Conservation (phyloP, 176 grass and related monocot genomes). For the Oryza punctata region DNA sequence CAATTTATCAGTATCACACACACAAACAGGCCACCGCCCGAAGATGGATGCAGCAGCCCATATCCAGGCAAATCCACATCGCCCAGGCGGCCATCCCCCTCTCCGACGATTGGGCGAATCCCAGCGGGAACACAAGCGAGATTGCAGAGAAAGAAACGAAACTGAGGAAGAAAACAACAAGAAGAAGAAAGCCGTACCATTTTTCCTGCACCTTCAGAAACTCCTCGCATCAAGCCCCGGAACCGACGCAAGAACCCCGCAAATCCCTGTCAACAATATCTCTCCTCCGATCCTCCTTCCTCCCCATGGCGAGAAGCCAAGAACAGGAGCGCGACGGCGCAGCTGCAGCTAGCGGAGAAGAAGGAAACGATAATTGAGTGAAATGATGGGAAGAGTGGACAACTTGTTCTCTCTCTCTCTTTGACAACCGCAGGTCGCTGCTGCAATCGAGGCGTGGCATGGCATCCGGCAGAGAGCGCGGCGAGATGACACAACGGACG, state of each 20-base stretch:
- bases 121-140: not conserved
- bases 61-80: not conserved
- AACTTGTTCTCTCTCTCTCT: too few relatives aligned
- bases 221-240: not conserved
- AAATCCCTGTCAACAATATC: not conserved
- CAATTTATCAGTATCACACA: not conserved
- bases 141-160: not conserved
- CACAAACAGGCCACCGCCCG: not conserved
- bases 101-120: not conserved
- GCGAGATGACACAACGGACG: too few relatives aligned
- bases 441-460: too few relatives aligned
- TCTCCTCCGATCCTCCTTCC: too few relatives aligned
- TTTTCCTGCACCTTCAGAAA: not conserved
- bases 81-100: not conserved
- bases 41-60: not conserved
- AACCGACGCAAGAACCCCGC: not conserved
- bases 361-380: too few relatives aligned
- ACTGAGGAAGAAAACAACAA: not conserved
- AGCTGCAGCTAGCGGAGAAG: too few relatives aligned
- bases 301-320: not conserved
- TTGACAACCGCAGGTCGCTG: too few relatives aligned
- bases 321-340: not conserved
- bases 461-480: too few relatives aligned
- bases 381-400: not conserved
- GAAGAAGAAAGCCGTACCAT: conserved; percentile 8